Base-by-base conservation (phyloP, 116 monocot genomes). In the Phalaenopsis hybrid region DNA sequence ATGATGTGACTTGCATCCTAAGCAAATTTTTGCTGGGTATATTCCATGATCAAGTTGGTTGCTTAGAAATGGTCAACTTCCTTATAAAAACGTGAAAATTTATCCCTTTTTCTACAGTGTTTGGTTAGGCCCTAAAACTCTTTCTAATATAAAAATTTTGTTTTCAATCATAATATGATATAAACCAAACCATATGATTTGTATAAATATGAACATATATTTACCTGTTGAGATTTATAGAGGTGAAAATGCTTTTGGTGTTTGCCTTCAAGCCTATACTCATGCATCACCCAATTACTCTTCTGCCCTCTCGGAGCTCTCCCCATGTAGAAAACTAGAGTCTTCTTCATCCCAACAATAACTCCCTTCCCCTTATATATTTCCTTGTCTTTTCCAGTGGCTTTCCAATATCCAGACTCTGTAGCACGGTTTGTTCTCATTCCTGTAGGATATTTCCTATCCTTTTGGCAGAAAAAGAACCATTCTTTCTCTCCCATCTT, bases 321-420 rank as follows among this genome's bases (percentile, higher is more conserved):
- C 43, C 80, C 81, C 8, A 9, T 81, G 52, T 81, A 81, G 50
- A 81, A 81, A 37, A 81, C 81, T 37, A 81, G 52, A 70, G 81
- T 81, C 72, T 81, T 81, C 81, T 81, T 81, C 81, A 81, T 81
- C 8, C 81, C 81, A n/a, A 81, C 72, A n/a, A 72, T 72, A 28
- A 34, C 25, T 33, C 50, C 49, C 44, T 25, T 69, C 48, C 80
- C 67, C 49, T 51, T 33, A 20, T 72, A 43, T 13, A 81, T 81
- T 18, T 81, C 81, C 52, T 52, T 81, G 12, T 81, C 81, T 44
- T 81, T 81, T 3, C 81, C 81, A 0, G 88, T 88, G 68, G 88
- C 88, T 80, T 88, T 88, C 88, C 88, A 88, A 63, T 88, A 88
- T 0, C 88, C 88, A 74, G 59, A 44, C 13, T 76, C 83, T 43